Base-by-base conservation (phyloP, 1,284 basidiomycete genomes). In the Rhodotorula sp. region DNA sequence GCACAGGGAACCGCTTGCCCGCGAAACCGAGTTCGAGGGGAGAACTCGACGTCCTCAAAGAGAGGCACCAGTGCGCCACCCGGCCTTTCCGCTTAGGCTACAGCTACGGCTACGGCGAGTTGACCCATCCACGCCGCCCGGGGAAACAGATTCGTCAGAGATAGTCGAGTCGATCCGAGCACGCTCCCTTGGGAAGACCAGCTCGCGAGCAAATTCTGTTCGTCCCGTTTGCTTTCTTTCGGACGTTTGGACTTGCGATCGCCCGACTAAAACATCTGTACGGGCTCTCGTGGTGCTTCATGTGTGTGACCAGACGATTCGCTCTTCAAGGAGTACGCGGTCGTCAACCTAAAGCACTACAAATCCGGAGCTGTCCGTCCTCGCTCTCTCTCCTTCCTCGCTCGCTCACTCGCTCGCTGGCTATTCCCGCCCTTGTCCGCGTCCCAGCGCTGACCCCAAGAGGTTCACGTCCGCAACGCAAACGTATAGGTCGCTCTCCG, bases 291-390 rank as follows among this genome's bases (percentile, higher is more conserved):
- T 26, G 0, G 24, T 33, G 20, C 33, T 8, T 24, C 30, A 33
- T 33, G 33, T 29, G 54, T 18, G 6, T 6, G 17, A 12, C n/a
- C 61, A 62, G 62, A 62, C 53, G 62, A 62, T 10, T 45, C 62
- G 10, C 62, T 62, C 12, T 62, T 62, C 42, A 62, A 55, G 20
- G 93, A 97, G 81, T 95, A 89, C 78, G 93, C 92, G 0, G 84
- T 96, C n/a, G 92, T 93, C 79, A 91, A 96, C 81, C 82, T 96
- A 72, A 95, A 95, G 81, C 93, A 95, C 79, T 95, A 90, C 84
- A 95, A 93, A 82, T 88, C 89, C 0, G 91, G 91, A n/a, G 89
- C 89, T 70, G 91, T 92, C 60, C 62, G 83, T 77, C 29, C 8
- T 4, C 22, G 30, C 33, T 14, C 22, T 29, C 20, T 26, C 7